Evolutionary conservation across 108 stramenopile species (phyloP).

Genomic region (Mediolabrus comicus): DNA sequence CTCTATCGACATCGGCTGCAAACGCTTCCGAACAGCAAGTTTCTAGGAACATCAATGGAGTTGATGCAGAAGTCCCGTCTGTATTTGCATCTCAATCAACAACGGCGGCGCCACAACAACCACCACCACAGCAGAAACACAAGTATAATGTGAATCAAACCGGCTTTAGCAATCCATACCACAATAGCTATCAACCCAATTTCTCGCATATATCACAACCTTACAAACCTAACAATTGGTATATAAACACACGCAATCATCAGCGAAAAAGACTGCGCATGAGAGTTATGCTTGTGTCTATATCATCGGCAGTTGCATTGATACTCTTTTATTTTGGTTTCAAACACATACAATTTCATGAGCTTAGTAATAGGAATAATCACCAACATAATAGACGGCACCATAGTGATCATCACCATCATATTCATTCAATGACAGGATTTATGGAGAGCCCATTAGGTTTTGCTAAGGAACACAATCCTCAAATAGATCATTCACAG

Average conservation of each 20-base stretch:
- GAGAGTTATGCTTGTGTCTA: constrained; percentile 4
- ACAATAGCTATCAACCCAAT: constrained; percentile 1
- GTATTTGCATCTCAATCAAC: neutral
- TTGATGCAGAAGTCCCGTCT: neutral
- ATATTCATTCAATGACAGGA: constrained; percentile 50
- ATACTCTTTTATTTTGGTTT: constrained; percentile 4
- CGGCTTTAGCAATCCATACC: constrained; percentile 20
- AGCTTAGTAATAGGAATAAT: constrained; percentile 10
- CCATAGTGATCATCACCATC: constrained; percentile 20
- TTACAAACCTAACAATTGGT: constrained; percentile 38
- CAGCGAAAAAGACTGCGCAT: constrained; percentile 13
- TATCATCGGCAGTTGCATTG: neutral
- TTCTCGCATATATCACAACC: constrained; percentile 16
- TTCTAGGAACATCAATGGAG: neutral
- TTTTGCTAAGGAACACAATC: constrained; percentile 23
- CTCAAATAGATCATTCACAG: neutral
- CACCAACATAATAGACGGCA: constrained; percentile 16
- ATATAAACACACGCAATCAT: constrained; percentile 13
- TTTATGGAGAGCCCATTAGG: constrained; percentile 32
- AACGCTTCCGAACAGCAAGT: neutral
- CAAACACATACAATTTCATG: constrained; percentile 12
- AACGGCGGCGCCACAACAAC: neutral
- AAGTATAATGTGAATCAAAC: neutral
- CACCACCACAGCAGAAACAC: neutral
- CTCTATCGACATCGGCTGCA: neutral